Base-by-base conservation (phyloP, 495 filamentous ascomycete genomes). In the Aspergillus heteromorphus region DNA sequence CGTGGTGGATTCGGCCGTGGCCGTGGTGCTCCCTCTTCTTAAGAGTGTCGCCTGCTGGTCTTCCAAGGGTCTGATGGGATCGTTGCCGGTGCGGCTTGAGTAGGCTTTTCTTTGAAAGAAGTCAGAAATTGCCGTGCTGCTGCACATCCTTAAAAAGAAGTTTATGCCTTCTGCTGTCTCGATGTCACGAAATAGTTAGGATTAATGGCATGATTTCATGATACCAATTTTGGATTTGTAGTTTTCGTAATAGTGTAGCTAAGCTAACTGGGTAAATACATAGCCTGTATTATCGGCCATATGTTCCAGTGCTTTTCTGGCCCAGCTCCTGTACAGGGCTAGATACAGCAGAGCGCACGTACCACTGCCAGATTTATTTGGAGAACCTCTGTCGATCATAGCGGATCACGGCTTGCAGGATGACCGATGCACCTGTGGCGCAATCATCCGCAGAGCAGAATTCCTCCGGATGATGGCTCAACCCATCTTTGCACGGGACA, bases 1-100 rank as follows among this genome's bases (percentile, higher is more conserved):
- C 90, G 90, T 83, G 88, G 89, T 79, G 89, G 89, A 63, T 90
- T 91, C 73, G 89, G 91, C 70, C 90, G 91, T 87, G 92, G 91
- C 72, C 86, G 89, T 80, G 82, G 81, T 72, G 83, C 78, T 67
- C 77, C 88, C 75, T 83, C 88, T 75, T 78, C 88, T 64, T 86
- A 70, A 71, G 56, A 53, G 53, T 68, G 62, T 65, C 62, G 63
- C 67, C 68, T 47, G 43, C 43, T 57, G 67, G 70, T 73, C 67
- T 63, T 70, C 66, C 61, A 64, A 58, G 69, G 71, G 62, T 21
- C 52, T 58, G 20, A 41, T 53, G 45, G 67, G 63, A 69, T 54
- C 49, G 64, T 61, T 56, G 58, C 58, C 57, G 52, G 60, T 57
- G 55, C 57, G 66, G 70, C 52, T 62, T 62, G 66, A 72, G 59